These are phyloP conservation scores for Endothia cerciana DNA, from an alignment of 2,329 filamentous ascomycete species.

Conservation along the genomic window DNA sequence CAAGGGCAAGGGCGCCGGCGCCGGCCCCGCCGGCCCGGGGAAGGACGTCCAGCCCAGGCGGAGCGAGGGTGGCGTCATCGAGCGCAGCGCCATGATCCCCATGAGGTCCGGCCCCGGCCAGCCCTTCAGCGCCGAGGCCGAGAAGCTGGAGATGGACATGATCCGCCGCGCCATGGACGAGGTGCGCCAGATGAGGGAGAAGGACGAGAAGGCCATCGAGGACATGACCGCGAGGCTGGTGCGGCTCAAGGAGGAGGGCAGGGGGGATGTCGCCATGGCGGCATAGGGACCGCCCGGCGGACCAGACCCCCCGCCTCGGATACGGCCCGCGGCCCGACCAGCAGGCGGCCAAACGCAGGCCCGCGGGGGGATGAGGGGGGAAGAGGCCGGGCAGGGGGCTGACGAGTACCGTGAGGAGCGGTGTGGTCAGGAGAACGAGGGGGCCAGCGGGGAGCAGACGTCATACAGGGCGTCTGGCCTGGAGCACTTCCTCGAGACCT, in stretches of 20 bases:
- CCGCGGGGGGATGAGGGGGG: background rate
- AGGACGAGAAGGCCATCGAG: conserved; percentile 63
- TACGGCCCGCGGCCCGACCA: no score
- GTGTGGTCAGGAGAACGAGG: no score
- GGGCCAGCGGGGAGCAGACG: no score
- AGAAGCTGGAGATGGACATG: conserved; percentile 64
- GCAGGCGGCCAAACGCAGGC: background rate
- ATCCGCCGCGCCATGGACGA: conserved; percentile 66
- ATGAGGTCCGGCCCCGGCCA: conserved; percentile 66
- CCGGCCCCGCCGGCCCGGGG: conserved; percentile 32
- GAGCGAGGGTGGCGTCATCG: conserved; percentile 58
- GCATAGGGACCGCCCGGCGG: background rate
- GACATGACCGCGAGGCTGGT: conserved; percentile 66
- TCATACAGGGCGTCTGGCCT: no score
- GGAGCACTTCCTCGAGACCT: background rate
- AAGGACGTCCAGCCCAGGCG: conserved; percentile 41
- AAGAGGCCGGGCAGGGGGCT: no score
- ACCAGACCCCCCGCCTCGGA: background rate
- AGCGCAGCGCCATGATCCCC: conserved; percentile 77
- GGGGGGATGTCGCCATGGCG: conserved; percentile 34
- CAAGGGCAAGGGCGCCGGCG: conserved; percentile 50
- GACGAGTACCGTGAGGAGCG: no score
- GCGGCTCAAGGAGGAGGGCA: conserved; percentile 61
- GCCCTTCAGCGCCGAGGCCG: conserved; percentile 75
- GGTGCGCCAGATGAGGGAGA: conserved; percentile 63